phyloP scores from a whole-genome alignment of 2,329 filamentous ascomycete genomes.

The Clarireedia homoeocarpa region DNA sequence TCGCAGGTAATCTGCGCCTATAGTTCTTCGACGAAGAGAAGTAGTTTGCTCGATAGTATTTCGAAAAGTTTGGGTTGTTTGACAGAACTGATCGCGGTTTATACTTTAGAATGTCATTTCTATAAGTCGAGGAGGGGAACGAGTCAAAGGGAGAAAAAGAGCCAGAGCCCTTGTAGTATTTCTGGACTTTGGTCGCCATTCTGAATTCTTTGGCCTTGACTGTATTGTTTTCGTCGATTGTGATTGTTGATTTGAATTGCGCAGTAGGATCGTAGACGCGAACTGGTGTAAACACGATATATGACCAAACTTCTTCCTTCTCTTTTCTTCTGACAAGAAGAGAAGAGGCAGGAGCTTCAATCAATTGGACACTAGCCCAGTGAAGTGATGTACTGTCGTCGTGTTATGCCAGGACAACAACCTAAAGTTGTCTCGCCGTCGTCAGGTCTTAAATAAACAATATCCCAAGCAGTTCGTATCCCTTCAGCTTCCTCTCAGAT shows the following conservation, averaged over 20 bases:
- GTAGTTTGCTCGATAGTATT: background rate
- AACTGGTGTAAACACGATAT: too few species aligned
- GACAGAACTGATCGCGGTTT: background rate
- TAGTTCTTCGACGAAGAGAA: background rate
- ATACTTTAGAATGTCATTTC: background rate
- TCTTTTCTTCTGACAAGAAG: too few species aligned
- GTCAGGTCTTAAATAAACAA: too few species aligned
- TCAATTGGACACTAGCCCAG: too few species aligned
- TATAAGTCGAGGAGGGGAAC: background rate
- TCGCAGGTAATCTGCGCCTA: background rate
- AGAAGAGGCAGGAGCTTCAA: too few species aligned
- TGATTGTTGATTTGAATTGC: background rate
- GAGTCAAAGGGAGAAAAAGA: background rate
- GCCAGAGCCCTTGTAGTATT: background rate
- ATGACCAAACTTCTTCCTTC: too few species aligned
- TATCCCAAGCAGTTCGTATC: slow-evolving; percentile 5
- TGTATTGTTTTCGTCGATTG: background rate
- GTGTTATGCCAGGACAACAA: too few species aligned
- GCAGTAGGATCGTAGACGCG: background rate
- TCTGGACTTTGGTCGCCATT: slow-evolving; percentile 4
- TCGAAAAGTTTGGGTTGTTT: background rate
- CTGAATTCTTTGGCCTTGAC: background rate
- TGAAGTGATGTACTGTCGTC: too few species aligned
- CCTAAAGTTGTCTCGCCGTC: too few species aligned
- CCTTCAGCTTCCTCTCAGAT: slow-evolving; percentile 5